These are phyloP conservation scores for Ceratobasidium sp. DNA, from an alignment of 1,284 basidiomycete species.

Conservation along the genomic window DNA sequence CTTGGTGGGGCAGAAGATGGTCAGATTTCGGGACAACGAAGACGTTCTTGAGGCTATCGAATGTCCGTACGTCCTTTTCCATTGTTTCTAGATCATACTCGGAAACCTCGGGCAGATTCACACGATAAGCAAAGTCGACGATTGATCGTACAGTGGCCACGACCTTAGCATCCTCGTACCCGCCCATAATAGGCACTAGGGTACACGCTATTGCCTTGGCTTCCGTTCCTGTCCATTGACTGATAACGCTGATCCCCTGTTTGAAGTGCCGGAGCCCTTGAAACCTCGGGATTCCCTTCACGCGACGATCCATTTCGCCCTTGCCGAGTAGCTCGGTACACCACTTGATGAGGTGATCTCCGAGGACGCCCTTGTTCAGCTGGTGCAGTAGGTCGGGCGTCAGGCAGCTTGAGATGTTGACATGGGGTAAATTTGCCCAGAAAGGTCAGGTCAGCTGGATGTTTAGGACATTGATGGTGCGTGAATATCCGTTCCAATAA, in stretches of 20 bases:
- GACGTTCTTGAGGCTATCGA: conserved; percentile 49
- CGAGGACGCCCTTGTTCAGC: conserved; percentile 56
- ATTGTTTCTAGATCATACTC: conserved; percentile 42
- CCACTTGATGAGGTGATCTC: conserved; percentile 52
- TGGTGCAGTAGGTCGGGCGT: conserved; percentile 56
- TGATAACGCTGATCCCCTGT: conserved; percentile 21
- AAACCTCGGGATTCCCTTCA: conserved; percentile 39
- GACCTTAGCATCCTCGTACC: not conserved
- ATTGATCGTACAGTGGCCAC: conserved; percentile 37
- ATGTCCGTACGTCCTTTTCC: conserved; percentile 41
- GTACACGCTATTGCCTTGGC: conserved; percentile 40
- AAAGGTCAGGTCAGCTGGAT: not conserved
- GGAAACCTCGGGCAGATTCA: conserved; percentile 1
- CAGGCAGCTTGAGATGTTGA: conserved; percentile 47
- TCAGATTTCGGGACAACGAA: not conserved
- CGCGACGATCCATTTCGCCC: conserved; percentile 40
- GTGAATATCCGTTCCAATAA: conserved; percentile 8
- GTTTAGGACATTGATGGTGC: not conserved
- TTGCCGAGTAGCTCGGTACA: conserved; percentile 21
- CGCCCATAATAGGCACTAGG: conserved; percentile 6
- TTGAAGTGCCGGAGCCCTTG: conserved; percentile 33
- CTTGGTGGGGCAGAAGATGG: not conserved
- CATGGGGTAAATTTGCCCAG: not conserved
- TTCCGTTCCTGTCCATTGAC: conserved; percentile 48
- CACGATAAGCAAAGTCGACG: conserved; percentile 57